Conservation (phyloP, 495 filamentous ascomycete genomes). For the Neurospora tetrasperma region DNA sequence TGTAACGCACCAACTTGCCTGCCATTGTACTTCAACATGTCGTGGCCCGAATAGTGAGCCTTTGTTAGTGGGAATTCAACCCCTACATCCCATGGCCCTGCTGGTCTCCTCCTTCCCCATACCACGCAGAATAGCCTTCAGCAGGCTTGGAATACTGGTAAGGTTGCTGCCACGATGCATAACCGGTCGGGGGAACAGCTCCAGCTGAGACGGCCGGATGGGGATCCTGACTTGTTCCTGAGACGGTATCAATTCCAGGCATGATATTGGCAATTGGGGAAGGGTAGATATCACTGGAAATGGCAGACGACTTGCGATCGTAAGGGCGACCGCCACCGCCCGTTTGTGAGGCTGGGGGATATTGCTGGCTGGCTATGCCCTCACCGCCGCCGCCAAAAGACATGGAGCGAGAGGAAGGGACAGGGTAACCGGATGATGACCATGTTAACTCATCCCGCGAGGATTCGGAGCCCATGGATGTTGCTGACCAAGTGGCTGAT, state of each 20-base stretch:
- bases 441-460: constrained; percentile 27
- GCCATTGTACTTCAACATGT: not conserved
- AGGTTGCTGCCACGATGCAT: constrained; percentile 34
- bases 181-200: constrained; percentile 28
- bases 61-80: not conserved
- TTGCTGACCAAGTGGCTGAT: constrained; percentile 31
- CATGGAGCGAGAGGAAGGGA: constrained; percentile 31
- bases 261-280: constrained; percentile 28
- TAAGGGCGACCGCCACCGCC: constrained; percentile 20
- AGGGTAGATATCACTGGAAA: constrained; percentile 28
- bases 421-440: constrained; percentile 24
- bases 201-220: constrained; percentile 32
- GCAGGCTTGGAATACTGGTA: constrained; percentile 30
- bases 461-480: constrained; percentile 22
- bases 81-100: constrained; percentile 4
- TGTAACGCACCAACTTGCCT: not conserved
- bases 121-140: constrained; percentile 32
- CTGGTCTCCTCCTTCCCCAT: constrained; percentile 24
- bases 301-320: constrained; percentile 25
- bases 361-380: constrained; percentile 21
- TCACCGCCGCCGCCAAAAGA: constrained; percentile 34
- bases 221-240: constrained; percentile 23
- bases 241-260: constrained; percentile 26
- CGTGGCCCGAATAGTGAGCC: not conserved
- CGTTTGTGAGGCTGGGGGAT: constrained; percentile 23